These are phyloP conservation scores for Sugiyamaella grinbergsii DNA, from an alignment of 1,139 yeast species.

Conservation along the genomic window DNA sequence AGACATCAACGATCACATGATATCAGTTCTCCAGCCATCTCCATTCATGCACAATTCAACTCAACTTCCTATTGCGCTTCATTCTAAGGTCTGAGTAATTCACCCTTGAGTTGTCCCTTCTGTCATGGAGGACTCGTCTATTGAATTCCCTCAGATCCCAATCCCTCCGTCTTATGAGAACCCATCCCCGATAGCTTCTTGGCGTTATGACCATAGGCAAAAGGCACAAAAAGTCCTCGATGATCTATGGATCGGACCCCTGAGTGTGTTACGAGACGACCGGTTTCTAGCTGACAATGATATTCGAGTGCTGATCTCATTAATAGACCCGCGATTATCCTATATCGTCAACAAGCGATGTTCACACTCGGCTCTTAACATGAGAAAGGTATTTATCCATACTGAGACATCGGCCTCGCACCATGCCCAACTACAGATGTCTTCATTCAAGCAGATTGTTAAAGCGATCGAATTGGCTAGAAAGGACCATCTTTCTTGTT, in stretches of 20 bases:
- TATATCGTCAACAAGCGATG: not conserved
- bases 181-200: conserved; percentile 16
- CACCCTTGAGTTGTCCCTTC: no score
- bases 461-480: conserved; percentile 4
- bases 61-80: no score
- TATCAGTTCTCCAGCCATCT: no score
- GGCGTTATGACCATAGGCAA: conserved; percentile 39
- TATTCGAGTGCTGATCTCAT: conserved; percentile 33
- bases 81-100: no score
- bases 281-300: conserved; percentile 32
- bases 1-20: no score
- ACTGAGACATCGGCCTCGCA: conserved; percentile 1
- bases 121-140: no score
- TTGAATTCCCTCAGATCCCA: not conserved
- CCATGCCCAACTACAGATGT: conserved; percentile 6
- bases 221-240: conserved; percentile 37
- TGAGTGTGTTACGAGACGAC: conserved; percentile 33
- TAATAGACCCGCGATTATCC: conserved; percentile 24
- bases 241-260: conserved; percentile 41
- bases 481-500: not conserved
- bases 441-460: not conserved
- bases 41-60: no score
- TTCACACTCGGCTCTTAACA: not conserved
- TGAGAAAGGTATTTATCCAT: conserved; percentile 6
- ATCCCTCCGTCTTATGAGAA: not conserved